phyloP scores from a whole-genome alignment of 106 monocot genomes.

The Dendrobium huoshanense region DNA sequence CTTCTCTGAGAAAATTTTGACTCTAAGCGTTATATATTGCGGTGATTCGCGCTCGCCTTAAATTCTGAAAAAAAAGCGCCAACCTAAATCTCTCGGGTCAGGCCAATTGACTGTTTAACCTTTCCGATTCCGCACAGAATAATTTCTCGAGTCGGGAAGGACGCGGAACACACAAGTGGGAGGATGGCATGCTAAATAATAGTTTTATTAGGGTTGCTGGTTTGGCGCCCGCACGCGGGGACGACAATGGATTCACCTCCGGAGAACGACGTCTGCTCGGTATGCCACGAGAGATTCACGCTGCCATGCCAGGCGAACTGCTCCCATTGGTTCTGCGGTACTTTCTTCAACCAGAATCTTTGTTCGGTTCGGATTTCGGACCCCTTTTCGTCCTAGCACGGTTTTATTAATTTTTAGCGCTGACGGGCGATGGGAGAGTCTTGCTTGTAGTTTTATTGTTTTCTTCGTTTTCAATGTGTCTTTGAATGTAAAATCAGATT shows the following conservation, averaged over 20 bases:
- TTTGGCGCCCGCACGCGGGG: background rate
- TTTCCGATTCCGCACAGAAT: too few species aligned
- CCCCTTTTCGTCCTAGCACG: background rate
- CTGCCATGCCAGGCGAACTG: slow-evolving; percentile 86
- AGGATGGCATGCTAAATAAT: background rate
- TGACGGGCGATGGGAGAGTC: background rate
- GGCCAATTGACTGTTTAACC: too few species aligned
- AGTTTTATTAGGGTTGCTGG: background rate
- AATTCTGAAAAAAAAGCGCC: too few species aligned
- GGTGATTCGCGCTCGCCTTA: too few species aligned
- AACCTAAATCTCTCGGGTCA: too few species aligned
- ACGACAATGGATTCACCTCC: slow-evolving; percentile 50
- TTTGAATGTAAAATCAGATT: background rate
- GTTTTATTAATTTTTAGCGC: background rate
- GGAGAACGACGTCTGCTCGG: slow-evolving; percentile 72
- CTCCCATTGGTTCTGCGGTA: slow-evolving; percentile 80
- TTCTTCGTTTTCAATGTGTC: background rate
- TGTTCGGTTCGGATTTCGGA: background rate
- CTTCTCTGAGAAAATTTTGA: too few species aligned
- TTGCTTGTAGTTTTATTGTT: background rate
- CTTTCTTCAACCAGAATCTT: background rate
- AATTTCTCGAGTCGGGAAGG: too few species aligned
- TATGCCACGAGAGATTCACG: slow-evolving; percentile 71
- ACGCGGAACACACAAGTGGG: too few species aligned
- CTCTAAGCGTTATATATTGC: too few species aligned